phyloP scores from a whole-genome alignment of 192 early-diverging fungal species.

The Polychytrium aggregatum region DNA sequence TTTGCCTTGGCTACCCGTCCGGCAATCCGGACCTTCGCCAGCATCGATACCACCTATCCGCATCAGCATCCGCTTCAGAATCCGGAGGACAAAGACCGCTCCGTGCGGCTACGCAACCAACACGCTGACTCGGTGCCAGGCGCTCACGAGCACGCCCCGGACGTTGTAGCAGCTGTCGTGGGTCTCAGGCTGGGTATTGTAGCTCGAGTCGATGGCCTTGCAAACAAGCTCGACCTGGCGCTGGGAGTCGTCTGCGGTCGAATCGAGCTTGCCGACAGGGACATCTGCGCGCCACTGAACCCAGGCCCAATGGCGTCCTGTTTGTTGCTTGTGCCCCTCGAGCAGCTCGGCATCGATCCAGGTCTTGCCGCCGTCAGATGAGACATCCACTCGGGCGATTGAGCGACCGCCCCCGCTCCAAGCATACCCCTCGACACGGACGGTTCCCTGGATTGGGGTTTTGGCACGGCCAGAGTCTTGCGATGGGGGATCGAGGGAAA shows the following conservation, averaged over 20 bases:
- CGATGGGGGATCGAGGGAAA: conserved; percentile 21
- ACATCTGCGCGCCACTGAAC: conserved; percentile 65
- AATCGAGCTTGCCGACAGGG: conserved; percentile 8
- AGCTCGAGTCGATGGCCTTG: conserved; percentile 73
- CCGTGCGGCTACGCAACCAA: no score
- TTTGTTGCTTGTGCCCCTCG: conserved; percentile 5
- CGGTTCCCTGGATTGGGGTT: conserved; percentile 4
- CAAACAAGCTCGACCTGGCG: conserved; percentile 51
- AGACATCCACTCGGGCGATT: conserved; percentile 31
- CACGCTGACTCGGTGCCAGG: conserved; percentile 32
- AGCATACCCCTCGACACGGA: conserved; percentile 40
- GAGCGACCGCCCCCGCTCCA: conserved; percentile 23
- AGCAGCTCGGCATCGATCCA: conserved; percentile 59
- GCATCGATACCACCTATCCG: no score
- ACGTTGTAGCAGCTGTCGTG: conserved; percentile 32
- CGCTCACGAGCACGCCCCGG: conserved; percentile 29
- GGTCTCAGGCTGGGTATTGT: conserved; percentile 75
- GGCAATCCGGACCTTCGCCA: no score
- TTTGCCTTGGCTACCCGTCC: no score
- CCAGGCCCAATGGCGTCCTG: conserved; percentile 63
- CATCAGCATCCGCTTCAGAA: no score
- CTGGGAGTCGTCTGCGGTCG: conserved; percentile 12
- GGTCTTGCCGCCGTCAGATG: conserved; percentile 58
- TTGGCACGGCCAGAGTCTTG: not conserved
- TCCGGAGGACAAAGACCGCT: no score